Evolutionary conservation across 352 stramenopile species (phyloP), one percentile per base, ranked within the genome.

Genomic region (Phytopythium chamaehyphon): DNA sequence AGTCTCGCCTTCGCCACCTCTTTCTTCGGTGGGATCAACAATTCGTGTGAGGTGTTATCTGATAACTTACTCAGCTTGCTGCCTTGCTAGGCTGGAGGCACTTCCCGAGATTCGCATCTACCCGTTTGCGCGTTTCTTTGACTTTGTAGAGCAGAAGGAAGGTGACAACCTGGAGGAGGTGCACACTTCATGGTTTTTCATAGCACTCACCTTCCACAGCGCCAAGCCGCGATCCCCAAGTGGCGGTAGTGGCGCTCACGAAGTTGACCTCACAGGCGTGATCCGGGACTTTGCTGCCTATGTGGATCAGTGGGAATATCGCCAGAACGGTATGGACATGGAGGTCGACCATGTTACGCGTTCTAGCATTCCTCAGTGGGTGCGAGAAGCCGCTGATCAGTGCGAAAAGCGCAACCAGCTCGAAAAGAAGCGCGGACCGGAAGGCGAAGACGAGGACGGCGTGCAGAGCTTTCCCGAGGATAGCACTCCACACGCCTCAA

Each of bases 41-140:
- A 14, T 28, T 14, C 14, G 22, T 14, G 3, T 8, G 6, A 3
- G 1, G 16, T 39, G 3, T n/a, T 8, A 10, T 3, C 4, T 2
- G 6, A 7, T 14, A 5, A 1, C 5, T 26, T 18, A 24, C 19
- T 33, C 11, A 12, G 18, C 18, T 2, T 22, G 12, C 12, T 56
- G 19, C 26, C 36, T 50, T 33, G 12, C 11, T 51, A 89, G 76
- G 33, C 47, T 95, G 49, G 84, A 95, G 57, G 51, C 60, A 12
- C 55, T 90, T 5, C 72, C 73, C 0, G 62, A 81, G 10, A 47
- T 93, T 22, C 72, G 73, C 4, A 76, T 86, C 38, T 66, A 88
- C 28, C 84, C 84, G 18, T 90, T 95, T 36, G 82, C 82, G 38
- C 80, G 81, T n/a, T 93, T 92, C 59, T 93, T 86, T 47, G 68